Percentiles rank a stretch among this genome's conserved stretches.
phyloP scores from a whole-genome alignment of 2,329 filamentous ascomycete species.

The Aurifilum marmelostoma region DNA sequence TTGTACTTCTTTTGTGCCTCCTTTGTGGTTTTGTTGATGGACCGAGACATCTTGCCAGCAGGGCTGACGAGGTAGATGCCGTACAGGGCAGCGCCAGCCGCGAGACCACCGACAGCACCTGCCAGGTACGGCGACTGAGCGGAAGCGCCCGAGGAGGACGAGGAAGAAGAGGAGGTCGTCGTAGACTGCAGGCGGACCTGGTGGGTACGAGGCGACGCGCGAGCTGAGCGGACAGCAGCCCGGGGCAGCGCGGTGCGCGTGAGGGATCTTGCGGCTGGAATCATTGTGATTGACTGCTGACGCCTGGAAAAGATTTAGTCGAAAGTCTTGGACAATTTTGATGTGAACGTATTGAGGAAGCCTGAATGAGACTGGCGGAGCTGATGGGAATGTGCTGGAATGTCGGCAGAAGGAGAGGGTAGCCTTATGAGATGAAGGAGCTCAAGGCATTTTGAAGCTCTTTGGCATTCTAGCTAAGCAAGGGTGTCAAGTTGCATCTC shows the following conservation, averaged over 20 bases:
- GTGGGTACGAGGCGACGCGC: conserved; percentile 6
- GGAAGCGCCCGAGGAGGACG: conserved; percentile 7
- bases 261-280: conserved; percentile 25
- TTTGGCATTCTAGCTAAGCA: neutral
- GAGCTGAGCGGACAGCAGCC: conserved; percentile 17
- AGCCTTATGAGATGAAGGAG: neutral
- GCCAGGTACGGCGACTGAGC: conserved; percentile 13
- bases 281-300: conserved; percentile 13
- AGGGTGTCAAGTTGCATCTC: neutral
- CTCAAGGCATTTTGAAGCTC: neutral
- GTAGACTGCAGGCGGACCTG: conserved; percentile 27
- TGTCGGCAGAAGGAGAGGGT: neutral
- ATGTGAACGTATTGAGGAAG: neutral
- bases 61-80: conserved; percentile 33
- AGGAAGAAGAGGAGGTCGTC: conserved; percentile 22
- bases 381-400: neutral
- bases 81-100: conserved; percentile 23
- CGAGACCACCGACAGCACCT: conserved; percentile 22
- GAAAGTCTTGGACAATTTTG: neutral
- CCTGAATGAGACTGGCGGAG: neutral
- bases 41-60: conserved; percentile 40
- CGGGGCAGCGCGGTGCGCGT: conserved; percentile 22
- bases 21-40: conserved; percentile 41
- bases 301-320: neutral
- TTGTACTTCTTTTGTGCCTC: conserved; percentile 65